Evolutionary conservation across 345 rosid species (phyloP).

Genomic region (Eucalyptus leucophloia): DNA sequence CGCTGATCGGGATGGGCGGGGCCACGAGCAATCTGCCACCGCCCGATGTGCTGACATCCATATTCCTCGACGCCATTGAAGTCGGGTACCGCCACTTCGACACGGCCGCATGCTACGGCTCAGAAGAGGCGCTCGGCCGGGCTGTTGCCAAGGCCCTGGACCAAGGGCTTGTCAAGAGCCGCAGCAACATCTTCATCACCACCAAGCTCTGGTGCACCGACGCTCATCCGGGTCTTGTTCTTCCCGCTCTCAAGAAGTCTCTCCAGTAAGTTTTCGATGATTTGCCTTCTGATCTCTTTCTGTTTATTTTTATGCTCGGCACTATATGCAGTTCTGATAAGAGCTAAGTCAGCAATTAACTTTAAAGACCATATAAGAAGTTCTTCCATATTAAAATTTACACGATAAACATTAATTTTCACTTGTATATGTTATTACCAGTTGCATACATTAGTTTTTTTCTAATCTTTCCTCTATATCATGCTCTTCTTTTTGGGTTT

Average conservation of each 20-base stretch:
- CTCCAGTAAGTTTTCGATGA: constrained; percentile 1
- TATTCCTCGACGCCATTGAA: constrained; percentile 25
- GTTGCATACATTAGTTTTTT: neutral
- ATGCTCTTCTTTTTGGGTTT: neutral
- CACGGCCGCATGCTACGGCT: constrained; percentile 33
- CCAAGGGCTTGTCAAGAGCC: constrained; percentile 18
- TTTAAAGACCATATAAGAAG: neutral
- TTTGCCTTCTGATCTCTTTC: neutral
- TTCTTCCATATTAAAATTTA: neutral
- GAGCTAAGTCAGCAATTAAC: neutral
- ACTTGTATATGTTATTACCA: neutral
- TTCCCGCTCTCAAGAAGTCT: constrained; percentile 28
- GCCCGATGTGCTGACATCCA: neutral
- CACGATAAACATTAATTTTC: neutral
- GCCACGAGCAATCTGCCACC: neutral
- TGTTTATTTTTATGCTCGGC: neutral
- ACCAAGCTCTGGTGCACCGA: constrained; percentile 43
- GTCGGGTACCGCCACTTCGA: constrained; percentile 69
- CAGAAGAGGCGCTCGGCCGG: constrained; percentile 44
- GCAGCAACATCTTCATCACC: constrained; percentile 49
- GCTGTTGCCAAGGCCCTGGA: constrained; percentile 38
- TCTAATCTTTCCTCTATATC: neutral
- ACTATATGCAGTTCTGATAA: neutral
- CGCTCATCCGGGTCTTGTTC: constrained; percentile 33
- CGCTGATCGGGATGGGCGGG: constrained; percentile 24